Conservation (phyloP, 306 rosid species). For the Fragaria iinumae region DNA sequence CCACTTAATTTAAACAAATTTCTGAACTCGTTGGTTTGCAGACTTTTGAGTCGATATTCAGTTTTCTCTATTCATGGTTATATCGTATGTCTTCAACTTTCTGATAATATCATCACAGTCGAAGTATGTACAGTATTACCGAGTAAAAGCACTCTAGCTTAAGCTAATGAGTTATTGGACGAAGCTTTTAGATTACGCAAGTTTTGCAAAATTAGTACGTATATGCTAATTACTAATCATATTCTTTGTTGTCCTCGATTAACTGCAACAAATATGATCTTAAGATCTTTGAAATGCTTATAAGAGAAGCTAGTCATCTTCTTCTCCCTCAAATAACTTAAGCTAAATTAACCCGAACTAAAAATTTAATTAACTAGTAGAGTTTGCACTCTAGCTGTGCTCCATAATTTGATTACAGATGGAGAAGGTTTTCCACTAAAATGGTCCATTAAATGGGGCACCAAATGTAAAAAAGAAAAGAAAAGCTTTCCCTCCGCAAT, state of each 20-base stretch:
- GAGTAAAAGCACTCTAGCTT: too few relatives aligned
- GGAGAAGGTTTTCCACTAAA: conserved; percentile 14
- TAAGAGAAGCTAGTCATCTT: conserved; percentile 15
- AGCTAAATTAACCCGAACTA: conserved; percentile 30
- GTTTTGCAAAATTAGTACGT: background rate
- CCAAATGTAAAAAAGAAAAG: conserved; percentile 40
- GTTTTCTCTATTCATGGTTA: too few relatives aligned
- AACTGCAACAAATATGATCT: conserved; percentile 13
- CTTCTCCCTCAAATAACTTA: conserved; percentile 9
- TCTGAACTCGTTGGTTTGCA: too few relatives aligned
- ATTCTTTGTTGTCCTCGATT: background rate
- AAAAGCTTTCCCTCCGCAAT: conserved; percentile 47
- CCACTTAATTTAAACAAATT: too few relatives aligned
- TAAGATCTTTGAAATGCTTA: conserved; percentile 24
- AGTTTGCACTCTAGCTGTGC: background rate
- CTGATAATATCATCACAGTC: too few relatives aligned
- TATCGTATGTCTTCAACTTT: too few relatives aligned
- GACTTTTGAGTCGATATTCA: too few relatives aligned
- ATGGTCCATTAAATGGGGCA: conserved; percentile 61
- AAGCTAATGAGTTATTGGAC: too few relatives aligned
- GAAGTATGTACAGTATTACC: too few relatives aligned
- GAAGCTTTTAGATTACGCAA: background rate
- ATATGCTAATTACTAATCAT: background rate
- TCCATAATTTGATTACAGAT: conserved; percentile 21
- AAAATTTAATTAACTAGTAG: conserved; percentile 10